Percentiles rank a stretch among this genome's conserved stretches.
Conservation (phyloP, 495 filamentous ascomycete species). For the Trichoderma asperelloides region DNA sequence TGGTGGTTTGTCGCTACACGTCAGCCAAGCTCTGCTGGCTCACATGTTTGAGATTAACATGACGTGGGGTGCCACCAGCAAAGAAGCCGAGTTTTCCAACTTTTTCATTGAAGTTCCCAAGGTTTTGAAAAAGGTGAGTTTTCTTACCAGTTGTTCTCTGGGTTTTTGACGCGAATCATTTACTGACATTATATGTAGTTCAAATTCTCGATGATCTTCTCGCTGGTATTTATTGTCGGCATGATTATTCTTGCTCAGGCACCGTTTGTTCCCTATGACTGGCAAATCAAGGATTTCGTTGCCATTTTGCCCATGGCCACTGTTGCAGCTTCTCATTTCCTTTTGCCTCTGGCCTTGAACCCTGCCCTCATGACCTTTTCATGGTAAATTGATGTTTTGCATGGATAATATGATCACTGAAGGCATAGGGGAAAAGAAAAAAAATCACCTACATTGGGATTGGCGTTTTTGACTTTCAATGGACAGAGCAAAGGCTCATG, state of each 20-base stretch:
- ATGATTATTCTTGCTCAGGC: slow-evolving; percentile 62
- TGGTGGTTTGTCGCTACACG: slow-evolving; percentile 60
- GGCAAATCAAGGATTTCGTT: slow-evolving; percentile 69
- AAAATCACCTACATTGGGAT: background rate
- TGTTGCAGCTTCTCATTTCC: slow-evolving; percentile 56
- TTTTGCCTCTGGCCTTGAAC: slow-evolving; percentile 66
- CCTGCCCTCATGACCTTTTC: slow-evolving; percentile 77
- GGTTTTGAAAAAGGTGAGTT: slow-evolving; percentile 50
- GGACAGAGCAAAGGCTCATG: no score
- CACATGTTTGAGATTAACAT: slow-evolving; percentile 70
- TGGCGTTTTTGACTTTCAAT: no score
- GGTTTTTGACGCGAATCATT: background rate
- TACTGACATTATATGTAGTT: slow-evolving; percentile 32
- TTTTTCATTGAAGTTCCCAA: slow-evolving; percentile 77
- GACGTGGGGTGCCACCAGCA: slow-evolving; percentile 62
- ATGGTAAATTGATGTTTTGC: slow-evolving; percentile 40
- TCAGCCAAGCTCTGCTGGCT: slow-evolving; percentile 55
- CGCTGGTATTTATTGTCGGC: slow-evolving; percentile 47
- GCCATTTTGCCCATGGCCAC: slow-evolving; percentile 74
- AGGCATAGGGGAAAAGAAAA: background rate
- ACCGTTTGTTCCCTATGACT: slow-evolving; percentile 54
- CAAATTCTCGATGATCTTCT: slow-evolving; percentile 66
- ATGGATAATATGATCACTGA: background rate
- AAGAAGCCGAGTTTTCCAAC: slow-evolving; percentile 64
- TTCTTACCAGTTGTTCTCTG: background rate